A percentile compares a stretch with the other conserved stretches of the same genome.
These are phyloP conservation scores for Wickerhamiella slavikovae DNA, from an alignment of 805 yeast genomes.

Conservation along the genomic window DNA sequence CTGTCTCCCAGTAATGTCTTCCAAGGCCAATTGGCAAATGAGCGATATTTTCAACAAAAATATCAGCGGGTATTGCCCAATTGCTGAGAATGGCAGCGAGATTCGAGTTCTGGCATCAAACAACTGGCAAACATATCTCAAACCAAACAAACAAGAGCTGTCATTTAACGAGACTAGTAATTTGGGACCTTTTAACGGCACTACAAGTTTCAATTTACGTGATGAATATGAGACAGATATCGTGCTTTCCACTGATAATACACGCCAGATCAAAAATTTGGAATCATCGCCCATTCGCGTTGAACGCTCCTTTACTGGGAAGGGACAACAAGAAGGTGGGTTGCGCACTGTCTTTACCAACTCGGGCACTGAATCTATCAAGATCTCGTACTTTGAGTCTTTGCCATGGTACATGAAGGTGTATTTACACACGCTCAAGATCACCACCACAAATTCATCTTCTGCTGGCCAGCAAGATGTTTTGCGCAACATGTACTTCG, in stretches of 20 bases:
- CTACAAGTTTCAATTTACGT: no score
- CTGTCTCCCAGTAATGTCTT: slow-evolving; percentile 42
- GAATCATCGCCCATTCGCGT: slow-evolving; percentile 41
- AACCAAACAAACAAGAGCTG: background rate
- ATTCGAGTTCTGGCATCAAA: background rate
- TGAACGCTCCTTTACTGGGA: slow-evolving; percentile 76
- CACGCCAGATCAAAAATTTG: background rate
- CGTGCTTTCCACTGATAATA: background rate
- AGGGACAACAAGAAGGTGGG: slow-evolving; percentile 82
- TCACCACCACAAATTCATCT: slow-evolving; percentile 12
- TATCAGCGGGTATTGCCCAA: slow-evolving; percentile 42
- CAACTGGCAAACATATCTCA: background rate
- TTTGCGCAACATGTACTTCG: slow-evolving; percentile 27
- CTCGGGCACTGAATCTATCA: slow-evolving; percentile 27
- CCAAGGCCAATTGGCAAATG: slow-evolving; percentile 26
- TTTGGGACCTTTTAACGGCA: no score
- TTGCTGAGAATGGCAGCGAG: slow-evolving; percentile 20
- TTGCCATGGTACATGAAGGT: slow-evolving; percentile 86
- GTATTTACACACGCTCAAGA: slow-evolving; percentile 47
- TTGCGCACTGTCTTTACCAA: slow-evolving; percentile 61
- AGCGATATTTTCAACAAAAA: slow-evolving; percentile 48
- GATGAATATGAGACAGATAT: background rate
- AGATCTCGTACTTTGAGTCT: slow-evolving; percentile 50
- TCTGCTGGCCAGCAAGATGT: background rate
- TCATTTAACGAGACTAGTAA: background rate